Percentiles rank a stretch among this genome's conserved stretches.
Evolutionary conservation across 208 protist species (phyloP).

Genomic region (Trypanosoma boissoni): DNA sequence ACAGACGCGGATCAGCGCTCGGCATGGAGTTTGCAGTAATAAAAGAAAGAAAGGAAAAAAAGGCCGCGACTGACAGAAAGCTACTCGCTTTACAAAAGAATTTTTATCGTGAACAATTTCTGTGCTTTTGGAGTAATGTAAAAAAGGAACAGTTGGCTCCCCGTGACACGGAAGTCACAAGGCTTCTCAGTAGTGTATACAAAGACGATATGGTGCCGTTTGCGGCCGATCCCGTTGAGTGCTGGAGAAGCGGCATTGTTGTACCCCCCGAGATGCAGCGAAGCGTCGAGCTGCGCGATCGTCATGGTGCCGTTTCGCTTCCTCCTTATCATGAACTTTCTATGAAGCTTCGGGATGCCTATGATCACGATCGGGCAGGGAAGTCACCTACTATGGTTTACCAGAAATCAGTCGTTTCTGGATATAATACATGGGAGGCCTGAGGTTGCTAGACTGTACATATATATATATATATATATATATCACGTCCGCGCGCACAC

Average conservation of each 20-base stretch:
- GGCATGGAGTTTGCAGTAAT: constrained; percentile 1
- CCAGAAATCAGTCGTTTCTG: not conserved
- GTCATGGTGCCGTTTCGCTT: constrained; percentile 8
- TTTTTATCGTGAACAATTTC: constrained; percentile 26
- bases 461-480: too few relatives aligned
- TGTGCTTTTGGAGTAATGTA: constrained; percentile 16
- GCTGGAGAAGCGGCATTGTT: constrained; percentile 21
- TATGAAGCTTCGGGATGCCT: constrained; percentile 17
- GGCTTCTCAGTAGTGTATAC: constrained; percentile 15
- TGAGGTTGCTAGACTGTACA: too few relatives aligned
- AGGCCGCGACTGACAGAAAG: not conserved
- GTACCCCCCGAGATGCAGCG: constrained; percentile 25
- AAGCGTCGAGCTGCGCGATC: constrained; percentile 9
- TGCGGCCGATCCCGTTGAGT: constrained; percentile 24
- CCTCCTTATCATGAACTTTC: constrained; percentile 25
- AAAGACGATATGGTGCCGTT: constrained; percentile 19
- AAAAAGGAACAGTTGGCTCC: not conserved
- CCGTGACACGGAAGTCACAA: not conserved
- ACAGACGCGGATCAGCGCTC: not conserved
- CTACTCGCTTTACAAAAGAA: constrained; percentile 9
- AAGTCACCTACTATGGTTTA: not conserved
- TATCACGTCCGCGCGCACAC: too few relatives aligned
- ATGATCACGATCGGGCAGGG: constrained; percentile 10
- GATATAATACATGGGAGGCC: too few relatives aligned
- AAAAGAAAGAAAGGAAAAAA: not conserved